Percentiles rank a stretch among this genome's conserved stretches.
Conservation (phyloP, 768 basidiomycete genomes). For the Zangia roseola region DNA sequence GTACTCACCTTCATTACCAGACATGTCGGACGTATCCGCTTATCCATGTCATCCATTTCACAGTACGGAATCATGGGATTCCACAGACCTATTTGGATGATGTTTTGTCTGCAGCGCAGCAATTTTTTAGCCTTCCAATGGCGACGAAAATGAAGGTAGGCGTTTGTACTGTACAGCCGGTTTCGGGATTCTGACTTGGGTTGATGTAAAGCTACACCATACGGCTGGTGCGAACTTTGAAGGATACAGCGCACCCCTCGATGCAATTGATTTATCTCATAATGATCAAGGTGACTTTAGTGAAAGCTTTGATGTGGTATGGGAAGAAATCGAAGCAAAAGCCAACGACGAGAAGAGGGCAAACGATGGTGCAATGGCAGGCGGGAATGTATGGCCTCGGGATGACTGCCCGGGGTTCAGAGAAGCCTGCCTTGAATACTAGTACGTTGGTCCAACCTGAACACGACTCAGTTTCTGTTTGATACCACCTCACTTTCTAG, state of each 20-base stretch:
- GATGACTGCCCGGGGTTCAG: conserved; percentile 60
- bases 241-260: conserved; percentile 68
- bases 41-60: background rate
- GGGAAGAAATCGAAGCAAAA: conserved; percentile 48
- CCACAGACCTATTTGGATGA: conserved; percentile 46
- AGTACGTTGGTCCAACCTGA: conserved; percentile 44
- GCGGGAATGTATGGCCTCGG: conserved; percentile 77
- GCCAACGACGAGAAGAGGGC: conserved; percentile 24
- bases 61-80: conserved; percentile 79
- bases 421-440: conserved; percentile 58
- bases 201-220: conserved; percentile 70
- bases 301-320: conserved; percentile 87
- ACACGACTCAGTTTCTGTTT: conserved; percentile 14
- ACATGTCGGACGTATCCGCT: too few species aligned
- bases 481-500: conserved; percentile 42
- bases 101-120: conserved; percentile 47
- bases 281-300: conserved; percentile 79
- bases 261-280: conserved; percentile 66
- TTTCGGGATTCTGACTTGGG: too few species aligned
- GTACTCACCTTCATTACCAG: conserved; percentile 6
- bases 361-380: conserved; percentile 59
- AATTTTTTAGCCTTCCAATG: conserved; percentile 66
- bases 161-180: too few species aligned
- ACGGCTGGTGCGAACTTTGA: conserved; percentile 69
- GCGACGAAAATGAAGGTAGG: conserved; percentile 69